Evolutionary conservation across 768 basidiomycete genomes (phyloP).

Genomic region (Myochromella boudieri): DNA sequence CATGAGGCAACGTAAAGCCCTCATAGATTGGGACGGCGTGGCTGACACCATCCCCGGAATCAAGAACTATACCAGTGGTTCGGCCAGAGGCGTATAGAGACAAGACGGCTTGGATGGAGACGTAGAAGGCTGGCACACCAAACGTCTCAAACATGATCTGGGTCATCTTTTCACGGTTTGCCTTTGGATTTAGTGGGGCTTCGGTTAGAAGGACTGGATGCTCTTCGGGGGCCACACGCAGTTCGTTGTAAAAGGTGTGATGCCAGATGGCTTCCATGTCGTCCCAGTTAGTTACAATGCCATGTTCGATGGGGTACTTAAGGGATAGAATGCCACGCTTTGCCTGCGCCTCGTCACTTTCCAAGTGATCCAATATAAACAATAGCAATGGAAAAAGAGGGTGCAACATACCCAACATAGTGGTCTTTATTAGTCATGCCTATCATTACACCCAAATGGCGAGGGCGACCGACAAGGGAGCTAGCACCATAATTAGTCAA

Average conservation of each 20-base stretch:
- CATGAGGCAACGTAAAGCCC: conserved; percentile 89
- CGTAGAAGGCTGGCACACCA: conserved; percentile 91
- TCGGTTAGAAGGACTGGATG: conserved; percentile 91
- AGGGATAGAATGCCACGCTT: conserved; percentile 94
- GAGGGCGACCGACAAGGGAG: conserved; percentile 92
- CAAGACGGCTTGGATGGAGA: conserved; percentile 88
- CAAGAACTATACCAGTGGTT: conserved; percentile 92
- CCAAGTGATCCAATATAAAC: conserved; percentile 19
- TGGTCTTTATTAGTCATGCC: conserved; percentile 97
- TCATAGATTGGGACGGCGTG: conserved; percentile 98
- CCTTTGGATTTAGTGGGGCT: conserved; percentile 93
- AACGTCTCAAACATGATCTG: conserved; percentile 98
- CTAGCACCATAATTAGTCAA: conserved; percentile 31
- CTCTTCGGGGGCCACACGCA: conserved; percentile 91
- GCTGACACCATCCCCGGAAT: conserved; percentile 95
- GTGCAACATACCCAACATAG: conserved; percentile 76
- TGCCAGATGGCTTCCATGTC: conserved; percentile 99
- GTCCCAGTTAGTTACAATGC: conserved; percentile 98
- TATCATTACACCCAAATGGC: conserved; percentile 95
- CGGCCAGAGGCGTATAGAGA: conserved; percentile 93
- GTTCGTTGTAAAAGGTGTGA: conserved; percentile 96
- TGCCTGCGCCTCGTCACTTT: conserved; percentile 86
- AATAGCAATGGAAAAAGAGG: neutral
- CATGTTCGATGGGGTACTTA: conserved; percentile 93
- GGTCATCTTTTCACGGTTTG: conserved; percentile 92